These are phyloP conservation scores for Coniferiporia weirii DNA, from an alignment of 1,284 basidiomycete species.

Conservation along the genomic window DNA sequence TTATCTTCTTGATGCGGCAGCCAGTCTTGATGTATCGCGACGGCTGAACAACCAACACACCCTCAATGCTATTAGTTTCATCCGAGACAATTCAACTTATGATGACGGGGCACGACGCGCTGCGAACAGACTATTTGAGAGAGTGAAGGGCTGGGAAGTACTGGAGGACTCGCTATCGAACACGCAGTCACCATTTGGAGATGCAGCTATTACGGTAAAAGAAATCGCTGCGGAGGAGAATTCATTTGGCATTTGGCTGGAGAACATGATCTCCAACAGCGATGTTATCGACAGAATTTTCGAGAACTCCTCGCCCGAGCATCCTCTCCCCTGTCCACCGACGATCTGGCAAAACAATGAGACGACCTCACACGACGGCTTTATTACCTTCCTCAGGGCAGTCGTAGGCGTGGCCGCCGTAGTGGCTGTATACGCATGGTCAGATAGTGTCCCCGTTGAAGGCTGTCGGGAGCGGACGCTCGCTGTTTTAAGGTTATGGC, in stretches of 20 bases:
- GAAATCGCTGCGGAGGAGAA: conserved; percentile 59
- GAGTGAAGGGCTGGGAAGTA: conserved; percentile 53
- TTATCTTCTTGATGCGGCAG: conserved; percentile 52
- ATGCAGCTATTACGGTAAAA: conserved; percentile 44
- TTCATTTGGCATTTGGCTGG: conserved; percentile 65
- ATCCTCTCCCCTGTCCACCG: conserved; percentile 32
- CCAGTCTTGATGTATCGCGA: conserved; percentile 58
- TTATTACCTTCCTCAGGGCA: conserved; percentile 57
- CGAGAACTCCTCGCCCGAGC: conserved; percentile 36
- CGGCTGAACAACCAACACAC: conserved; percentile 37
- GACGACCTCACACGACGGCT: conserved; percentile 47
- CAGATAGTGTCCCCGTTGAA: conserved; percentile 66
- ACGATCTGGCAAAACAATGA: conserved; percentile 24
- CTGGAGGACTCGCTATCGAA: conserved; percentile 58
- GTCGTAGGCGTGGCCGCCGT: conserved; percentile 62
- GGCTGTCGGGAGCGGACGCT: conserved; percentile 57
- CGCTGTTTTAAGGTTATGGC: conserved; percentile 64
- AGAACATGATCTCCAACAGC: conserved; percentile 53
- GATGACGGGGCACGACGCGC: conserved; percentile 38
- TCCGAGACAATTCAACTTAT: conserved; percentile 36
- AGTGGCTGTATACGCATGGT: conserved; percentile 73
- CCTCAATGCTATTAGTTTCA: conserved; percentile 34
- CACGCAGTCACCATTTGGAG: conserved; percentile 43
- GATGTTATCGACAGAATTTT: conserved; percentile 43
- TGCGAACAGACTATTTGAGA: conserved; percentile 39